Conservation (phyloP, 2,329 filamentous ascomycete genomes). For the Microcyclosporella mali region DNA sequence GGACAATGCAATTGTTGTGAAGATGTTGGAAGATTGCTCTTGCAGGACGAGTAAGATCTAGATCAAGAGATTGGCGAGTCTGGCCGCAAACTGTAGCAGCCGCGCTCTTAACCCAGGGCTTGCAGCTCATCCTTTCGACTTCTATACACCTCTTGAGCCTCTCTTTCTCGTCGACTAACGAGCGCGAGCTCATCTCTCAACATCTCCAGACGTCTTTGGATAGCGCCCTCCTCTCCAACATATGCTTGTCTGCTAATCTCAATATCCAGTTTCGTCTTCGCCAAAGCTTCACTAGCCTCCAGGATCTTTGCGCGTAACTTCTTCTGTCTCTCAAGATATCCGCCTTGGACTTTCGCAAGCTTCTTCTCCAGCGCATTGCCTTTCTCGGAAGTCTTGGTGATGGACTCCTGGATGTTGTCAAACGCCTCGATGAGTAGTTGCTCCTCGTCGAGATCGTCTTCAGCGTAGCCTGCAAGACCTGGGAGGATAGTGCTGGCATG, state of each 20-base stretch:
- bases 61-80: neutral
- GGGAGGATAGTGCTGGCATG: constrained; percentile 55
- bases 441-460: constrained; percentile 63
- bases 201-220: constrained; percentile 64
- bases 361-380: constrained; percentile 92
- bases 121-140: constrained; percentile 67
- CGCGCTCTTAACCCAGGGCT: constrained; percentile 4
- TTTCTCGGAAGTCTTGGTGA: constrained; percentile 67
- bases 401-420: constrained; percentile 65
- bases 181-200: constrained; percentile 78
- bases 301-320: constrained; percentile 71
- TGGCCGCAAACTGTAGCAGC: neutral
- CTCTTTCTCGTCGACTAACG: constrained; percentile 73
- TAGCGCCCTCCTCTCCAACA: constrained; percentile 70
- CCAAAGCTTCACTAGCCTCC: constrained; percentile 64
- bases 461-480: constrained; percentile 72
- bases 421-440: constrained; percentile 65
- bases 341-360: constrained; percentile 76
- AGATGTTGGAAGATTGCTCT: too few species aligned
- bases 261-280: constrained; percentile 65
- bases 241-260: constrained; percentile 69
- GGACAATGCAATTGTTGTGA: too few species aligned
- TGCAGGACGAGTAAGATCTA: too few species aligned
- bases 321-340: constrained; percentile 82
- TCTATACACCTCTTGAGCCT: constrained; percentile 83